These are phyloP conservation scores for Tothia fuscella DNA, from an alignment of 2,329 filamentous ascomycete genomes.

Conservation along the genomic window DNA sequence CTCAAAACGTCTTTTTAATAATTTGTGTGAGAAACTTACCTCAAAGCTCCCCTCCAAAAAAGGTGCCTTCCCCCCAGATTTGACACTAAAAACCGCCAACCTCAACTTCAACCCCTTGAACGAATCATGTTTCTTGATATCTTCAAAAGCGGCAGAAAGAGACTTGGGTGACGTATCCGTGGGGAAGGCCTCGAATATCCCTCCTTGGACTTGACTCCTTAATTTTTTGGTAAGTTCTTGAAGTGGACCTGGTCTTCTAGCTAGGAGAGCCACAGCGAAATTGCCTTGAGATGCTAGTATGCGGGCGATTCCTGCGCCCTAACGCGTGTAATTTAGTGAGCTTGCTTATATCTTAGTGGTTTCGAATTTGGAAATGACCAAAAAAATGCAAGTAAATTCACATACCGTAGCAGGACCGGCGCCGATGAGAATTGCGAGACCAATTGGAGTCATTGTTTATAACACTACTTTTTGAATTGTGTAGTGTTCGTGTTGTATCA, in stretches of 20 bases:
- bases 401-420: constrained; percentile 22
- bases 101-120: constrained; percentile 40
- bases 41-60: constrained; percentile 44
- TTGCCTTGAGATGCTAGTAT: constrained; percentile 43
- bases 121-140: constrained; percentile 36
- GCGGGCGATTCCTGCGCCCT: constrained; percentile 45
- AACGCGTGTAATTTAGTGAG: constrained; percentile 3
- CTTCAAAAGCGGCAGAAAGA: constrained; percentile 36
- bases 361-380: not conserved
- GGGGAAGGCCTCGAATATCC: constrained; percentile 39
- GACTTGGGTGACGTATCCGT: constrained; percentile 37
- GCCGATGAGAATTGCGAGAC: constrained; percentile 23
- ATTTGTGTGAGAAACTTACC: constrained; percentile 11
- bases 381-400: not conserved
- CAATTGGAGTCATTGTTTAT: constrained; percentile 19
- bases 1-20: not conserved
- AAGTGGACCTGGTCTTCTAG: constrained; percentile 36
- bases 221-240: constrained; percentile 31
- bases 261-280: constrained; percentile 42
- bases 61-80: constrained; percentile 41
- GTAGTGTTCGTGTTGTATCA: no score
- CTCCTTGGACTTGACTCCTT: constrained; percentile 28
- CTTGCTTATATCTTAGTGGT: not conserved
- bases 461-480: no score
- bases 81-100: constrained; percentile 45